Evolutionary conservation across 1,284 basidiomycete species (phyloP).

Genomic region (Mycena sp.): DNA sequence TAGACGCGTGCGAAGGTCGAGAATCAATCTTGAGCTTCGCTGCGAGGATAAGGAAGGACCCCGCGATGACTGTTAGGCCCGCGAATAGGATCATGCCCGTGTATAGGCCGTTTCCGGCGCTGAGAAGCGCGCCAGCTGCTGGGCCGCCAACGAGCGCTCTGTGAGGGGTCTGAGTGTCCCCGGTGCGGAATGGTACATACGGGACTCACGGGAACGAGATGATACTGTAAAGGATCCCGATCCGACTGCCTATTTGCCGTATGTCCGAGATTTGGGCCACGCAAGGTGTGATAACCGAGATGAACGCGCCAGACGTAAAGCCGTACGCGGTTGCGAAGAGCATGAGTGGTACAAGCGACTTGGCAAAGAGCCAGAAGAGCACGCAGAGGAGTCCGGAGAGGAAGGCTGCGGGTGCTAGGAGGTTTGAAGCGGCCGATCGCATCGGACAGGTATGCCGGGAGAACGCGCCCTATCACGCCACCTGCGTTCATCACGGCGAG

Average conservation of each 20-base stretch:
- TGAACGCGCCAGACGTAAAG: conserved; percentile 64
- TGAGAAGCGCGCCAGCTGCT: conserved; percentile 63
- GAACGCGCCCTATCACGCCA: conserved; percentile 67
- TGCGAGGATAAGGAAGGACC: conserved; percentile 61
- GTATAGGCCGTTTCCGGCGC: conserved; percentile 55
- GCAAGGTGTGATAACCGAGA: conserved; percentile 69
- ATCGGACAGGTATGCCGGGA: conserved; percentile 70
- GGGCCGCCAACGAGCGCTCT: conserved; percentile 71
- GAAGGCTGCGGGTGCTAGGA: conserved; percentile 67
- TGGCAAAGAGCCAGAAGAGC: conserved; percentile 63
- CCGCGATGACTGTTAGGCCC: conserved; percentile 62
- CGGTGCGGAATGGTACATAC: neutral
- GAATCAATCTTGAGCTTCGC: conserved; percentile 56
- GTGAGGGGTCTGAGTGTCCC: neutral
- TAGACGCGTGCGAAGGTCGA: conserved; percentile 55
- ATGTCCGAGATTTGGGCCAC: conserved; percentile 69
- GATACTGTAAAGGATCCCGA: conserved; percentile 68
- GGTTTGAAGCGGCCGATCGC: conserved; percentile 67
- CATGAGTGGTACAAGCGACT: conserved; percentile 52
- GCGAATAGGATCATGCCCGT: conserved; percentile 64
- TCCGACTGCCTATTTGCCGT: conserved; percentile 63
- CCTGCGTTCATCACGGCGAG: conserved; percentile 73
- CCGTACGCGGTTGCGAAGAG: conserved; percentile 68
- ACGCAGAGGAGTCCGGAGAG: conserved; percentile 66
- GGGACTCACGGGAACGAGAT: conserved; percentile 72